Conservation (phyloP, 108 stramenopile genomes). For the Nitzschia inconspicua region DNA sequence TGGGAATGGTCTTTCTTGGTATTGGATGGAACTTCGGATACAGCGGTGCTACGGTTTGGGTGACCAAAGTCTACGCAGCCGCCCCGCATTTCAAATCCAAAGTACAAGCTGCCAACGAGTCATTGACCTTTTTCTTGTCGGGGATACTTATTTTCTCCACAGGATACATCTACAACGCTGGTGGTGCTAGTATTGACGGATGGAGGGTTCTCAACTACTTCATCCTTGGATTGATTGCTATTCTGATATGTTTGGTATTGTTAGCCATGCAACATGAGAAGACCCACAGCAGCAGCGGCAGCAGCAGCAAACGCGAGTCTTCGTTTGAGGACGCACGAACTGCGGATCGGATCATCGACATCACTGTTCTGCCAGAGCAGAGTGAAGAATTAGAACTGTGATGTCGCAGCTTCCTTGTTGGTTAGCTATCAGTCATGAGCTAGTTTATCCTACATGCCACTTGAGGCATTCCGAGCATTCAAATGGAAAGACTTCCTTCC, state of each 20-base stretch:
- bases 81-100: constrained; percentile 16
- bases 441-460: background rate
- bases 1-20: constrained; percentile 38
- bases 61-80: constrained; percentile 15
- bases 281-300: too few relatives aligned
- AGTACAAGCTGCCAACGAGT: constrained; percentile 50
- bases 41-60: constrained; percentile 32
- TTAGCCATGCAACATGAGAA: too few relatives aligned
- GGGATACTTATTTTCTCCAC: constrained; percentile 30
- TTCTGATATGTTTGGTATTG: background rate
- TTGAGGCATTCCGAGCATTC: background rate
- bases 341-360: too few relatives aligned
- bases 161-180: constrained; percentile 39
- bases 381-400: too few relatives aligned
- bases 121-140: constrained; percentile 33
- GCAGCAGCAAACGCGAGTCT: too few relatives aligned
- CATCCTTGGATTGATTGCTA: constrained; percentile 28
- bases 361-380: too few relatives aligned
- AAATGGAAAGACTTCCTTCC: background rate
- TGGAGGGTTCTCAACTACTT: constrained; percentile 33
- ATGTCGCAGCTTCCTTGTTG: too few relatives aligned
- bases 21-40: constrained; percentile 49
- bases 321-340: too few relatives aligned
- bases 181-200: constrained; percentile 34
- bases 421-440: too few relatives aligned